Evolutionary conservation across 208 protist species (phyloP).

Genomic region (Leishmania amazonensis): DNA sequence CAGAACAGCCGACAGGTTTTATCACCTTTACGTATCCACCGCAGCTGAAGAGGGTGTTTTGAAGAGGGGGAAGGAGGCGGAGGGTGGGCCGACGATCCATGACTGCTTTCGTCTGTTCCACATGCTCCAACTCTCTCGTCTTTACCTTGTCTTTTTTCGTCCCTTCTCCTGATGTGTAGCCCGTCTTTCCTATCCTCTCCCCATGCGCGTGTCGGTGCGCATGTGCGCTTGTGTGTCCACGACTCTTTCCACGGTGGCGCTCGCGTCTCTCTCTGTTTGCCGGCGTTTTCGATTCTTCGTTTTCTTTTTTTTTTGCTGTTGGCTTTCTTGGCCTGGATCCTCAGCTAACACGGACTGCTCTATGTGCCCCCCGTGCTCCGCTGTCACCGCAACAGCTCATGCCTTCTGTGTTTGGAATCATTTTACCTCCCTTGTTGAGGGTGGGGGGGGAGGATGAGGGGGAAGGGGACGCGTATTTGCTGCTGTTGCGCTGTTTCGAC

Average conservation of each 20-base stretch:
- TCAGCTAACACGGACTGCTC: not conserved
- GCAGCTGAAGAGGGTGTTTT: not conserved
- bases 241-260: not conserved
- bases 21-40: not conserved
- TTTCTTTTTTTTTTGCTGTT: not conserved
- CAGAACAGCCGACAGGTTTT: not conserved
- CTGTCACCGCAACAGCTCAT: not conserved
- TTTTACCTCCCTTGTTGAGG: not conserved
- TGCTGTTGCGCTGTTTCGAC: not conserved
- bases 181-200: slow-evolving; percentile 8
- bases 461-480: not conserved
- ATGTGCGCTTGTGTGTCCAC: not conserved
- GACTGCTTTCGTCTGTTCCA: not conserved
- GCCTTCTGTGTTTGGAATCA: not conserved
- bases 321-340: not conserved
- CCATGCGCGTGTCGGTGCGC: not conserved
- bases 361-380: not conserved
- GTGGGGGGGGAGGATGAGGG: too few species aligned
- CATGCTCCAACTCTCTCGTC: not conserved
- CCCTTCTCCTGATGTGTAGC: not conserved
- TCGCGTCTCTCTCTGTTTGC: not conserved
- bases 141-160: not conserved
- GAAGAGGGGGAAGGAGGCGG: not conserved
- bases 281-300: slow-evolving; percentile 1
- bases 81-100: not conserved